Evolutionary conservation across 2,329 filamentous ascomycete genomes (phyloP), one percentile per base, ranked within the genome.

Genomic region (Annulohypoxylon truncatum): DNA sequence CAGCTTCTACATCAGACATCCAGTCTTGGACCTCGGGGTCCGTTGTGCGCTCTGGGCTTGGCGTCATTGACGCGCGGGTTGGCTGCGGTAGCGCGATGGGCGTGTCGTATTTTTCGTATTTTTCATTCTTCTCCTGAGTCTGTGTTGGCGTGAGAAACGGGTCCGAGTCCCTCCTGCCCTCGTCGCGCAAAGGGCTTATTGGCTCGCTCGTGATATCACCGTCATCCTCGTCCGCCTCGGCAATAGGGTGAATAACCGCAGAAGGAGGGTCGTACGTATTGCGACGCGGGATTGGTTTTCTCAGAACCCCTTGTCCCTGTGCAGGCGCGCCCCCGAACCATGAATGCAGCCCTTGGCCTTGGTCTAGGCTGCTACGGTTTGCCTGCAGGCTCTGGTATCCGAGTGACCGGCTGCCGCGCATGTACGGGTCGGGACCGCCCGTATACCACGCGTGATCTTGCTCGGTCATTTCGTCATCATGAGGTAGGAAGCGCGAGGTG

Each of bases 11-110:
- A 33, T 87, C 85, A 0, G 82, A 82, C 47, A 87, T 85, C 86
- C 86, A 89, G 66, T 85, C 83, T 60, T 85, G 84, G 2, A 88
- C 85, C 29, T 88, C 86, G 0, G 82, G 82, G 69, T 88, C 83
- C 54, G 67, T 74, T 22, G 68, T 71, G 22, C 42, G 71, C n/a
- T 85, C 82, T 1, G 82, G 80, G 56, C 79, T 83, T 0, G 81
- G 80, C 2, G 79, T 81, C 33, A 73, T 71, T 0, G 78, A 77
- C 2, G 69, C 75, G 29, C 79, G 79, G 50, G 75, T 74, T 8
- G 79, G 73, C 2, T 77, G 74, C 1, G 73, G 72, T 22, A 78
- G 72, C 2, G 73, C 72, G 7, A 75, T 46, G 0, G 64, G 69
- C 63, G 13, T 75, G 71, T 18, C 47, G 28, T 15, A 38, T 18